Percentiles rank a stretch among this genome's conserved stretches.
Conservation (phyloP, 257 asterid species). For the Thymus quinquecostatus region DNA sequence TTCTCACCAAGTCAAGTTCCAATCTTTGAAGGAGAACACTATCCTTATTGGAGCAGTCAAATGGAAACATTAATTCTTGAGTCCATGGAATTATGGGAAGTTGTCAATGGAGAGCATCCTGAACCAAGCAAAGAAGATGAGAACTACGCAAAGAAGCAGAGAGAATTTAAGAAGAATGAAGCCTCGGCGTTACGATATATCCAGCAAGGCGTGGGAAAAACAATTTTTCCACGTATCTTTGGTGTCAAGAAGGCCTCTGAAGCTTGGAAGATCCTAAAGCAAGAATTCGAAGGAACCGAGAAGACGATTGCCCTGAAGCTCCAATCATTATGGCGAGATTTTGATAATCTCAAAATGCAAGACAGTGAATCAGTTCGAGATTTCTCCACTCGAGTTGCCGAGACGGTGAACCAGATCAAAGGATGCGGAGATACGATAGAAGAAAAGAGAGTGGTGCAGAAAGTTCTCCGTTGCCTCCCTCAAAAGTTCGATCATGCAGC, state of each 20-base stretch:
- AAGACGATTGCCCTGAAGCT: background rate
- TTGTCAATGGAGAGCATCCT: background rate
- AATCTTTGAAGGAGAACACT: conserved; percentile 18
- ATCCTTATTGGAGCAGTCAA: conserved; percentile 18
- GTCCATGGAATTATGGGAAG: background rate
- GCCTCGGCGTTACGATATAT: background rate
- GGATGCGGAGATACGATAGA: background rate
- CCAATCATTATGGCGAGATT: background rate
- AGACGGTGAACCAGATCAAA: conserved; percentile 12
- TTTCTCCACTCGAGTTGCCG: background rate
- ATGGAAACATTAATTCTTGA: conserved; percentile 10
- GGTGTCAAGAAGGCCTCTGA: background rate
- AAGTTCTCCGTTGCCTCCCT: background rate
- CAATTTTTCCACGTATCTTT: background rate
- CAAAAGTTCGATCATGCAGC: conserved; percentile 9
- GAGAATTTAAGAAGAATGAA: background rate
- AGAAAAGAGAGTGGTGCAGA: background rate
- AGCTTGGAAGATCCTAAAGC: background rate
- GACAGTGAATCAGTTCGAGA: background rate
- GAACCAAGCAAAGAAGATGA: background rate
- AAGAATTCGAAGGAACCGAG: background rate
- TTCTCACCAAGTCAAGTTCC: conserved; percentile 10
- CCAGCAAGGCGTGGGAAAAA: background rate
- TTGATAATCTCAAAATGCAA: conserved; percentile 21
- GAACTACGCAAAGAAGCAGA: background rate